Conservation (phyloP, 2,329 filamentous ascomycete genomes). For the Neofusicoccum umdonicola region DNA sequence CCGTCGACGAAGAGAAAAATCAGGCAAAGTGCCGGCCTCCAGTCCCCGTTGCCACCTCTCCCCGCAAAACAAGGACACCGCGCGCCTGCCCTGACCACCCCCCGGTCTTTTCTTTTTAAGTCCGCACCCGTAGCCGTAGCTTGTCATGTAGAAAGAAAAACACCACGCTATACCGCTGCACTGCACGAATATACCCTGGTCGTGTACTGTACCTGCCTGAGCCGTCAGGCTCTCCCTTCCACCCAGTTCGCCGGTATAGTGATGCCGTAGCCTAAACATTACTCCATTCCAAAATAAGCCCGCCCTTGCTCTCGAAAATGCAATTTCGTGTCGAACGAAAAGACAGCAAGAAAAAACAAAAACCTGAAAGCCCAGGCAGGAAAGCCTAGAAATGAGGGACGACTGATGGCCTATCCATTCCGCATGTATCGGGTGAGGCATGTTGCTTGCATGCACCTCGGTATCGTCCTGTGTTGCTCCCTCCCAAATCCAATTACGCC, state of each 20-base stretch:
- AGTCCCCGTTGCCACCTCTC: not conserved
- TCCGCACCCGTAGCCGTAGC: not conserved
- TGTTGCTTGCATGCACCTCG: slow-evolving; percentile 1
- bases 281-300: slow-evolving; percentile 12
- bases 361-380: not conserved
- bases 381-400: not conserved
- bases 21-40: not conserved
- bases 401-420: not conserved
- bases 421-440: not conserved
- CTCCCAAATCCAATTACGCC: slow-evolving; percentile 6
- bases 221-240: not conserved
- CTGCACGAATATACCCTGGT: not conserved
- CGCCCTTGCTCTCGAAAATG: slow-evolving; percentile 9
- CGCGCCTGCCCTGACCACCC: not conserved
- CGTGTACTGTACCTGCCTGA: not conserved
- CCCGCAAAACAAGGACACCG: not conserved
- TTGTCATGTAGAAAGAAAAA: not conserved
- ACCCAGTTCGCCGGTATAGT: not conserved
- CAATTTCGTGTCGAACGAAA: slow-evolving; percentile 4
- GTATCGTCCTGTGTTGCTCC: not conserved
- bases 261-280: slow-evolving; percentile 12
- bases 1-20: not conserved
- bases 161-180: slow-evolving; percentile 1
- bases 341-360: not conserved
- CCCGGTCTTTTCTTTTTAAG: not conserved